phyloP scores from a whole-genome alignment of 495 filamentous ascomycete species.

The Tuber brumale region DNA sequence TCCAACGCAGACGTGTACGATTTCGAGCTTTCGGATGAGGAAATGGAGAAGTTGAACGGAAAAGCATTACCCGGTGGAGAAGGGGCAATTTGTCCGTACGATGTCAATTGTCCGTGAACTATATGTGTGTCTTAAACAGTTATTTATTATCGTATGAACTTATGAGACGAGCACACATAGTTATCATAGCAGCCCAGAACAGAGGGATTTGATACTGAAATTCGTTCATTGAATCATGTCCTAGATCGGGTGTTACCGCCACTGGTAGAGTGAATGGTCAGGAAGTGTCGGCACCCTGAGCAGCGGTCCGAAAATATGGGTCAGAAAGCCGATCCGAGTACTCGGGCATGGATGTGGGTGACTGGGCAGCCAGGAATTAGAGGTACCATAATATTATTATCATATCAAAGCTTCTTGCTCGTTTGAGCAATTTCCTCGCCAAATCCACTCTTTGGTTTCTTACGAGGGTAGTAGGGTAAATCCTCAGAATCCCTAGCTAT shows the following conservation, averaged over 20 bases:
- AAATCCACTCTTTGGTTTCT: too few species aligned
- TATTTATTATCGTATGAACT: background rate
- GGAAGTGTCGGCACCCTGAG: background rate
- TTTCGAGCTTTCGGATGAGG: constrained; percentile 46
- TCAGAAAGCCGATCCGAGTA: background rate
- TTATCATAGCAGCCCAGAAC: background rate
- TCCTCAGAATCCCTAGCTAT: too few species aligned
- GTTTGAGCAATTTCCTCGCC: too few species aligned
- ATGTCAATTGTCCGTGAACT: constrained; percentile 16
- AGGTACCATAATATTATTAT: too few species aligned
- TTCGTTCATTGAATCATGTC: background rate
- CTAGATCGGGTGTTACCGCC: background rate
- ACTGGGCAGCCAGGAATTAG: too few species aligned
- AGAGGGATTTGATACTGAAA: background rate
- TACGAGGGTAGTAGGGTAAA: too few species aligned
- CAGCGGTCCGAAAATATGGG: background rate
- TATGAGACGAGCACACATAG: background rate
- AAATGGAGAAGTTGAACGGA: constrained; percentile 47
- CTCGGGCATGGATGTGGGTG: too few species aligned
- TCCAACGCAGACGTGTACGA: constrained; percentile 49
- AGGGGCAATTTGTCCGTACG: constrained; percentile 32
- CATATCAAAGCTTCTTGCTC: too few species aligned
- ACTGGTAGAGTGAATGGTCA: background rate
- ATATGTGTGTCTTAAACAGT: background rate
- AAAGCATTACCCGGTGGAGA: constrained; percentile 18